A percentile compares a stretch with the other conserved stretches of the same genome.
Conservation (phyloP, 306 rosid genomes). For the Canavalia ensiformis region DNA sequence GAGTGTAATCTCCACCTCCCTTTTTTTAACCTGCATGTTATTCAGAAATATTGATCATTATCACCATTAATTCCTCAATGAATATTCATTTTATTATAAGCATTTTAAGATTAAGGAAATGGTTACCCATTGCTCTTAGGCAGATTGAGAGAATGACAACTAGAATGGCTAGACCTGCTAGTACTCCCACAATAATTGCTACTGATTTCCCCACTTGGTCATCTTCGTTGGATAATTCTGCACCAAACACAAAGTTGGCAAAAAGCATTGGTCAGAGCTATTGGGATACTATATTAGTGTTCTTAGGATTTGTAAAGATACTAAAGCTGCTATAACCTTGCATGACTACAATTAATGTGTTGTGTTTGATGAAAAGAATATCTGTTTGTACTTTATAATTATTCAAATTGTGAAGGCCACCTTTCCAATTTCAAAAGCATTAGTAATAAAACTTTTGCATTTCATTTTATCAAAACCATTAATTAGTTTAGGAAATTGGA, state of each 20-base stretch:
- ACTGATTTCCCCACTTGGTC: conserved; percentile 76
- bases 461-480: neutral
- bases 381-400: neutral
- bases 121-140: conserved; percentile 64
- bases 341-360: neutral
- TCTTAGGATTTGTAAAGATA: conserved; percentile 21
- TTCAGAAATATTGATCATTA: neutral
- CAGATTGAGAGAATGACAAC: conserved; percentile 81
- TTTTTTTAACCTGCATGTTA: conserved; percentile 53
- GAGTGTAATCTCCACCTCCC: conserved; percentile 4
- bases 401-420: neutral
- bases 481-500: conserved; percentile 17
- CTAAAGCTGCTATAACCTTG: neutral
- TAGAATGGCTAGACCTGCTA: conserved; percentile 68
- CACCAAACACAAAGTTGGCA: conserved; percentile 23
- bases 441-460: neutral
- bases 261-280: conserved; percentile 33
- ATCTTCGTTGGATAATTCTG: conserved; percentile 64
- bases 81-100: neutral
- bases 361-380: neutral
- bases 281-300: neutral
- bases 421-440: neutral
- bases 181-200: conserved; percentile 73
- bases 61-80: neutral
- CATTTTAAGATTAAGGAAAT: neutral